These are phyloP conservation scores for Lipomyces yamanashiensis DNA, from an alignment of 805 yeast species.

Conservation along the genomic window DNA sequence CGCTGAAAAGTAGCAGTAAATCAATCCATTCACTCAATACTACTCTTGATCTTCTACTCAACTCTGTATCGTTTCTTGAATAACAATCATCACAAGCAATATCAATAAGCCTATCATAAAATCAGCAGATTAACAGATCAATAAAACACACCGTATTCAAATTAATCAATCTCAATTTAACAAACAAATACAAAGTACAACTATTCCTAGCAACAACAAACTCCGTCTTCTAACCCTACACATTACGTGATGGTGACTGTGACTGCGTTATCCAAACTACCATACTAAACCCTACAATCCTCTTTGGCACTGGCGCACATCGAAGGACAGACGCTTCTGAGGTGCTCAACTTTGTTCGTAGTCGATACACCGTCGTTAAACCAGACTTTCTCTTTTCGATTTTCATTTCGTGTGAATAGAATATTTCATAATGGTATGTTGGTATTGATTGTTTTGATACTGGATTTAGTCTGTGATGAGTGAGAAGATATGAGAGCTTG, in stretches of 20 bases:
- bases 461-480: neutral
- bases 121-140: too few species aligned
- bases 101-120: neutral
- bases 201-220: neutral
- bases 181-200: neutral
- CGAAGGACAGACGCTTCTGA: too few species aligned
- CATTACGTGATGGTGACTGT: neutral
- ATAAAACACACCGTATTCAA: too few species aligned
- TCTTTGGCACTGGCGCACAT: too few species aligned
- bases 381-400: neutral
- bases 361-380: neutral
- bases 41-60: too few species aligned
- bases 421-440: constrained; percentile 17
- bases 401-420: neutral
- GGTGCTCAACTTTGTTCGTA: neutral
- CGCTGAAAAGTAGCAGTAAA: too few species aligned
- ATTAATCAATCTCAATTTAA: too few species aligned
- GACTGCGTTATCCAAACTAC: constrained; percentile 2
- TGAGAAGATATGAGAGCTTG: neutral
- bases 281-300: constrained; percentile 11
- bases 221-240: neutral
- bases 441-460: neutral
- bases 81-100: neutral
- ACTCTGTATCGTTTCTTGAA: too few species aligned
- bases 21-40: too few species aligned